phyloP scores from a whole-genome alignment of 345 rosid genomes.

The Rhodamnia argentea region DNA sequence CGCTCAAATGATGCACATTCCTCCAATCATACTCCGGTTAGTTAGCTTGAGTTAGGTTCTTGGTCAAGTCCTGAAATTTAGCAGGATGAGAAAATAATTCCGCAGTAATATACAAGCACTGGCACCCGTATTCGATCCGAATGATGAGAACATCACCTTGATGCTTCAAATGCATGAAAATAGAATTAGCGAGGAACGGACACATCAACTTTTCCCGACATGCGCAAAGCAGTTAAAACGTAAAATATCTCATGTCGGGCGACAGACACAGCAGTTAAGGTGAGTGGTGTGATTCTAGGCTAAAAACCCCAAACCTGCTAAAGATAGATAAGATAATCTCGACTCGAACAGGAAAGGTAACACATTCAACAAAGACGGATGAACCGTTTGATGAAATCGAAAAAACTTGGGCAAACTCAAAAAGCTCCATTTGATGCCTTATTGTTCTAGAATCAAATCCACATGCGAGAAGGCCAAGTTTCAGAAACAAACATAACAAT shows the following conservation, averaged over 20 bases:
- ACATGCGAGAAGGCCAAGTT: background rate
- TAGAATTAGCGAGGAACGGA: background rate
- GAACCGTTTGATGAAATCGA: background rate
- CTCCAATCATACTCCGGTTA: background rate
- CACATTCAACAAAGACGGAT: background rate
- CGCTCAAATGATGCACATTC: background rate
- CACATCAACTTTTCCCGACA: background rate
- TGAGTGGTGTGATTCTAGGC: background rate
- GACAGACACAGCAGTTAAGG: background rate
- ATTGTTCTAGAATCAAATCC: background rate
- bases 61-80: background rate
- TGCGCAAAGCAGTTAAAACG: background rate
- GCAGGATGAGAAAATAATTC: background rate
- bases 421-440: conserved; percentile 1
- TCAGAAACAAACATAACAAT: conserved; percentile 1
- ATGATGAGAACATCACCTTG: background rate
- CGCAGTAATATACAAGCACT: background rate
- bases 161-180: background rate
- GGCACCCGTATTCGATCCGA: background rate
- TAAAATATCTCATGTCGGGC: background rate
- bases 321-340: background rate
- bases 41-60: background rate
- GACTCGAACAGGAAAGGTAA: background rate
- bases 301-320: background rate
- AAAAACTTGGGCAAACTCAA: background rate